Evolutionary conservation across 768 basidiomycete species (phyloP), one percentile per base, ranked within the genome.

Genomic region (Tylopilus sp.): DNA sequence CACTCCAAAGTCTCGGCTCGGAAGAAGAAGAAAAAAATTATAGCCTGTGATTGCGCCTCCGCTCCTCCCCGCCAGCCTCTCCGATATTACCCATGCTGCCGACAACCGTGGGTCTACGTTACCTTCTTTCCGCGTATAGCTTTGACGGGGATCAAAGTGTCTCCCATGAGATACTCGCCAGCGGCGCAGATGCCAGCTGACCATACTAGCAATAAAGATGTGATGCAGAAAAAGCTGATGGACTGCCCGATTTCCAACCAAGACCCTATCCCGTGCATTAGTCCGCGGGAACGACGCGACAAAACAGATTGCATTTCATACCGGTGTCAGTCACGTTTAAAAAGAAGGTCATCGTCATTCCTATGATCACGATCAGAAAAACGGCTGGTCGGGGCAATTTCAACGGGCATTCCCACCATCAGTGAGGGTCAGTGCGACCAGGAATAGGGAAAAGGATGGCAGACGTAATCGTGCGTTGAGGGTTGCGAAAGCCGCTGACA

Each of bases 181-280:
- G 78, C 71, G 0, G 80, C 80, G 54, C 86, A 86, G 20, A 93
- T 81, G 1, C 82, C 88, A 23, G 85, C 87, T 1, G 86, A 85
- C 82, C 88, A 92, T 4, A 90, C 74, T 36, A 89, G 74, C 48
- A 94, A 71, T 33, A 92, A 69, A 1, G 88, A 91, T 1, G 88
- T 82, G 53, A 93, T 89, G 58, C 85, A 86, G 69, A 91, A 94
- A 71, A 92, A 91, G 44, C 80, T 90, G 65, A 94, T 91, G 0
- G 88, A 85, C 62, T 90, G 87, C 6, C 91, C 91, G 47, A 92
- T 94, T 62, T 94, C 88, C 51, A 93, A 72, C 91, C 91, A 94
- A 3, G 87, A 90, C 0, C 91, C 87, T 79, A 59, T 31, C 6
- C 20, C 52, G 3, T 33, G 20, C 43, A 46, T 53, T 40, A 63